A percentile compares a stretch with the other conserved stretches of the same genome.
phyloP scores from a whole-genome alignment of 2,329 filamentous ascomycete species.

The Colletotrichum brevisporum region DNA sequence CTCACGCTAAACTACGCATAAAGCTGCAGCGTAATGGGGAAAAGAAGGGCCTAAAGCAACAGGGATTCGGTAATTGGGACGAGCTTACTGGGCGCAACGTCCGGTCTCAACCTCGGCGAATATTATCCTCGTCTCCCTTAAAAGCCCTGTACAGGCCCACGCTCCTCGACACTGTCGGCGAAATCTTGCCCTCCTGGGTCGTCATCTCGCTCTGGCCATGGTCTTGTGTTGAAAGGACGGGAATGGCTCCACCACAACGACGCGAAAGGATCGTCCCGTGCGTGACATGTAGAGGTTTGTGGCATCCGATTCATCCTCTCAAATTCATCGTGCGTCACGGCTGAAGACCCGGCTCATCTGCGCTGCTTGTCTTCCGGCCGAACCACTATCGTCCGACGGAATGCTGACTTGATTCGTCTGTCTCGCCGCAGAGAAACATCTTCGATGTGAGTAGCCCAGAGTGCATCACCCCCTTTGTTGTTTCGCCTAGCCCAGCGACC shows the following conservation, averaged over 20 bases:
- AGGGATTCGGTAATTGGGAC: background rate
- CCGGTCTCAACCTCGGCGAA: conserved; percentile 8
- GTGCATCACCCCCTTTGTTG: background rate
- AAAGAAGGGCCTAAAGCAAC: background rate
- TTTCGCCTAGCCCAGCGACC: background rate
- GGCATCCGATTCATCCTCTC: no score
- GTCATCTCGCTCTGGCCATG: conserved; percentile 2
- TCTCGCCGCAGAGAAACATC: conserved; percentile 15
- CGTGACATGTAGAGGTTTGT: conserved; percentile 22
- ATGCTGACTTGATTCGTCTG: background rate
- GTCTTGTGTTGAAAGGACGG: conserved; percentile 6
- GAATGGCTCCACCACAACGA: conserved; percentile 29
- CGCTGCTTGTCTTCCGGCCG: background rate
- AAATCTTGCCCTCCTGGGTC: conserved; percentile 24
- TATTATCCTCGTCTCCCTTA: conserved; percentile 14
- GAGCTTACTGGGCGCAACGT: background rate
- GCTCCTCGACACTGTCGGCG: background rate
- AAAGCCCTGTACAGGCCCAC: background rate
- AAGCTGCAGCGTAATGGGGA: no score
- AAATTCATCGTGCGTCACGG: no score
- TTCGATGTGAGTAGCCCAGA: conserved; percentile 17
- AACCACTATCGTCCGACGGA: background rate
- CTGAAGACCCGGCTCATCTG: background rate
- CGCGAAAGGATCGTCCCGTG: conserved; percentile 25
- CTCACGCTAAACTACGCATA: no score